Base-by-base conservation (phyloP, 441 rosid genomes). In the Pelargonium myrrhifolium region DNA sequence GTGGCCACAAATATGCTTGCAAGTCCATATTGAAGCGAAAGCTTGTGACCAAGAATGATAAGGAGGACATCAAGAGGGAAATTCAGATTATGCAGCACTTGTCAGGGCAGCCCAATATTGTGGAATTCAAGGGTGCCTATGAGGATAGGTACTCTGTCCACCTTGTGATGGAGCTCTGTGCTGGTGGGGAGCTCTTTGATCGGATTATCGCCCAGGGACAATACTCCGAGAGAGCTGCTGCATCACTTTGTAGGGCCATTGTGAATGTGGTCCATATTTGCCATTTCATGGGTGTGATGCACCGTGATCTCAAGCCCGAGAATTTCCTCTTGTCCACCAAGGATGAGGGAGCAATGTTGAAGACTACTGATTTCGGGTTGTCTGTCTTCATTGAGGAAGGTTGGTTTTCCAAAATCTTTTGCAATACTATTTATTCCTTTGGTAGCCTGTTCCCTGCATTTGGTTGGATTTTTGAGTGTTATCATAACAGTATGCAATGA, bases 141-240 rank as follows among this genome's bases (percentile, higher is more conserved):
- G 98, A 90, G 79, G 98, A 91, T 62, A 81, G 84, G 75, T 87
- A 84, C 68, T 84, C 90, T 62, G 93, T 91, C 68, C 96, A 93
- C 79, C 82, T 93, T 42, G 93, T 90, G 37, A 93, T 93, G 98
- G 98, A 93, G 81, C 88, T 93, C 70, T 93, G 98, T 20, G 96
- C 94, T 68, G 98, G 98, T 0, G 97, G 98, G 4, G 98, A 93
- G 84, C 91, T 93, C 28, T 93, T 93, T 73, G 98, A 91, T 75
- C 74, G 87, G 75, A 93, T 91, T 35, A 84, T 82, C 56, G 90
- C 87, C 43, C 76, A 82, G 37, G 97, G 97, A 35, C 95, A 91
- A 72, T 93, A 91, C 67, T 79, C 93, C 0, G 98, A 93, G 84
- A 84, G 85, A 67, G 98, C 93, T 65, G 97, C 97, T 8, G 96